Conservation (phyloP, 495 filamentous ascomycete genomes). For the Massariosphaeria phaeospora region DNA sequence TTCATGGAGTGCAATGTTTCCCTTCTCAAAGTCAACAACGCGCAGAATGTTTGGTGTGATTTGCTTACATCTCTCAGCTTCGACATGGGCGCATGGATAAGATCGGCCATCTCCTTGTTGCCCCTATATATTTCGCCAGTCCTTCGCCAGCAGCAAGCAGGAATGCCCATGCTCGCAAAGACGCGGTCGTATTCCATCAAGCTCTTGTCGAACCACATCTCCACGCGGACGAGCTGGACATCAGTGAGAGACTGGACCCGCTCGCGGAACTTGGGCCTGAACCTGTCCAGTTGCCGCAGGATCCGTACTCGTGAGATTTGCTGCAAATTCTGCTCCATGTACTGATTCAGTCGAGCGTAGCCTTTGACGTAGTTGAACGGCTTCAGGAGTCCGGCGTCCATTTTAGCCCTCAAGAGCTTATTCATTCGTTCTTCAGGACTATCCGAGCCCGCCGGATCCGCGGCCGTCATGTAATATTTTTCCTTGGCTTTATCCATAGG, state of each 20-base stretch:
- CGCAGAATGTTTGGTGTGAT: too few relatives aligned
- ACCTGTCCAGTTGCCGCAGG: slow-evolving; percentile 80
- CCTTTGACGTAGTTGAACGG: slow-evolving; percentile 98
- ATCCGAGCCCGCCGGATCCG: slow-evolving; percentile 87
- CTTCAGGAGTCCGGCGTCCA: slow-evolving; percentile 86
- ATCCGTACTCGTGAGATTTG: slow-evolving; percentile 79
- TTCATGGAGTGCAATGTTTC: slow-evolving; percentile 91
- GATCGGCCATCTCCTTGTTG: slow-evolving; percentile 97
- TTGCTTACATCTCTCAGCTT: slow-evolving; percentile 82
- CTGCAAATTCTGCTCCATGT: slow-evolving; percentile 84
- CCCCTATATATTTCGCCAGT: slow-evolving; percentile 97
- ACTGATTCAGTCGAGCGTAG: slow-evolving; percentile 78
- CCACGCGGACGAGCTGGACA: slow-evolving; percentile 85
- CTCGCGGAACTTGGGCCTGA: slow-evolving; percentile 92
- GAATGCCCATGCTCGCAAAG: slow-evolving; percentile 98
- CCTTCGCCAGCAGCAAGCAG: slow-evolving; percentile 93
- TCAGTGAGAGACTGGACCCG: slow-evolving; percentile 87
- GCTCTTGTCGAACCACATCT: slow-evolving; percentile 97
- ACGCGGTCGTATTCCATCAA: slow-evolving; percentile 97
- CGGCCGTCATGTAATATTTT: slow-evolving; percentile 90
- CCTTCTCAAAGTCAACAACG: too few relatives aligned
- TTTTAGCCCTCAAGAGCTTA: slow-evolving; percentile 88
- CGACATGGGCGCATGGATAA: slow-evolving; percentile 90
- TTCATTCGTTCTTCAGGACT: slow-evolving; percentile 93
- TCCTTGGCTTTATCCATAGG: slow-evolving; percentile 80